Evolutionary conservation across 495 filamentous ascomycete species (phyloP).

Genomic region (Pyrenopolyporus hunteri): DNA sequence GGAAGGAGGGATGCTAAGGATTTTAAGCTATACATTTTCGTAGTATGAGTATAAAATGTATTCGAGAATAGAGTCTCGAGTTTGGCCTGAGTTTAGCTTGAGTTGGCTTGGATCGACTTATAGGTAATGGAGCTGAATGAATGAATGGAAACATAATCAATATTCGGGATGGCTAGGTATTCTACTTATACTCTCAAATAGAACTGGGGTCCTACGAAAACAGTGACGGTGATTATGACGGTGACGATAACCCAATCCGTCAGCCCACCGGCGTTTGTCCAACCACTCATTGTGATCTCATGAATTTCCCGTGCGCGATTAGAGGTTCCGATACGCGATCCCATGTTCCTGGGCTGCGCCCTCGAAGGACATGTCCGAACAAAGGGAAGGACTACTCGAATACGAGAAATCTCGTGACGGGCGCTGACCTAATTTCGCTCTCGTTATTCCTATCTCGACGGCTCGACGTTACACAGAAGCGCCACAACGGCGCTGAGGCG

Average conservation of each 20-base stretch:
- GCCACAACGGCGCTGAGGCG: slow-evolving; percentile 17
- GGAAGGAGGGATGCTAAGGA: slow-evolving; percentile 22
- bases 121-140: neutral
- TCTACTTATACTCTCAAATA: slow-evolving; percentile 16
- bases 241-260: neutral
- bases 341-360: slow-evolving; percentile 11
- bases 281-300: slow-evolving; percentile 1
- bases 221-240: neutral
- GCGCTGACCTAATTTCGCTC: neutral
- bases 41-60: neutral
- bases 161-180: neutral
- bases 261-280: slow-evolving; percentile 14
- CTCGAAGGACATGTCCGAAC: neutral
- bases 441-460: neutral
- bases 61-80: neutral
- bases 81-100: neutral
- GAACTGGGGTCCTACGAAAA: slow-evolving; percentile 2
- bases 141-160: neutral
- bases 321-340: slow-evolving; percentile 14
- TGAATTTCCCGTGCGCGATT: neutral
- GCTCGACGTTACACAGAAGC: neutral
- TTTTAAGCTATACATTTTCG: slow-evolving; percentile 17
- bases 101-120: slow-evolving; percentile 1
- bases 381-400: slow-evolving; percentile 1
- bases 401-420: slow-evolving; percentile 16